Evolutionary conservation across 345 rosid species (phyloP), one percentile per base, ranked within the genome.

Genomic region (Populus tremula): DNA sequence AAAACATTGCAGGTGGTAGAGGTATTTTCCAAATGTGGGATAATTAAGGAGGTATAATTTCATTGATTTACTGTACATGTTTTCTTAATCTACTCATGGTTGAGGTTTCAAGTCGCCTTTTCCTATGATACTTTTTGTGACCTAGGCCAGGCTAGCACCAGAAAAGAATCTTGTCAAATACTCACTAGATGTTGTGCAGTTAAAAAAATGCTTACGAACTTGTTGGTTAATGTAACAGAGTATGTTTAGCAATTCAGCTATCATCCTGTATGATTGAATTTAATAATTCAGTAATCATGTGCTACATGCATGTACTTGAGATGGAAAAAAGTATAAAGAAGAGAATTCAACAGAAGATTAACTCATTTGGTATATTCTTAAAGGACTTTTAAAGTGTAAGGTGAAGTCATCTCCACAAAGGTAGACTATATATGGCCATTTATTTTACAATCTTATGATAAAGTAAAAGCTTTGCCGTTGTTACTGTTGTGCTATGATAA

Each of bases 11-110:
- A 96, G 98, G 84, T 96, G 78, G 93, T 83, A 73, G 97, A 90
- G 88, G 94, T 88, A 77, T 96, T 96, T 79, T 90, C 97, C 81
- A 96, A 96, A 88, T 96, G 99, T 73, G 98, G 99, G 76, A 89
- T 94, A 84, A 91, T 96, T 76, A 96, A 94, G 81, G 99, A 94
- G 97, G 99, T 94, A 88, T 47, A 27, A 43, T 75, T 68, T 70
- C 31, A 67, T 43, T 41, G 21, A 31, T 49, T 69, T 50, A 25
- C 65, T 45, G 63, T 41, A 27, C 35, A 25, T 38, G 18, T 54
- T 38, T 69, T 23, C 23, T 65, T 35, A 38, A 31, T 72, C 35
- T 45, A 21, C 50, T 36, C 23, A 36, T 79, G 41, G 62, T 62
- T 35, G 39, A 33, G 76, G 49, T 36, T 8, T 8, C 39, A 47